These are phyloP conservation scores for Termitomyces sp. DNA, from an alignment of 768 basidiomycete species.

Conservation along the genomic window DNA sequence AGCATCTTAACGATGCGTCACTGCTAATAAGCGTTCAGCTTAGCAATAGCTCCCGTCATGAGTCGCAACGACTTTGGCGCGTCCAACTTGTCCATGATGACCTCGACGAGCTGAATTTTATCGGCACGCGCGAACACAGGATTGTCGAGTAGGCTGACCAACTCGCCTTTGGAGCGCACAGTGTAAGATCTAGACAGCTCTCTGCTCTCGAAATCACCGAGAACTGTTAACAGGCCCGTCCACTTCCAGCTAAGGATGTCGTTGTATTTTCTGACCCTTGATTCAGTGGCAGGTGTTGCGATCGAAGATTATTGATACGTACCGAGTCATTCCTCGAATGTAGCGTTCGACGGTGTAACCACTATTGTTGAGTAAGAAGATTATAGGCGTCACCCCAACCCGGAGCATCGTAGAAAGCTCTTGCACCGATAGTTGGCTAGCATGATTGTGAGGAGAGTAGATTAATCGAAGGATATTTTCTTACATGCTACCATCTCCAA, in stretches of 20 bases:
- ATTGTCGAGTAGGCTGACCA: slow-evolving; percentile 66
- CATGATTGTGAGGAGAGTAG: not conserved
- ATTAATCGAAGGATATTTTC: slow-evolving; percentile 25
- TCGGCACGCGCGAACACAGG: slow-evolving; percentile 57
- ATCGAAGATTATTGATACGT: slow-evolving; percentile 10
- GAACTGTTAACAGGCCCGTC: slow-evolving; percentile 55
- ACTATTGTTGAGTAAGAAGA: slow-evolving; percentile 79
- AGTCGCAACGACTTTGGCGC: slow-evolving; percentile 63
- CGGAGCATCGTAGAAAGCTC: slow-evolving; percentile 85
- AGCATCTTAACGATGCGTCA: not conserved
- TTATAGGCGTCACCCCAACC: slow-evolving; percentile 70
- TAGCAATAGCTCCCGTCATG: slow-evolving; percentile 53
- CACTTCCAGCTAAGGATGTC: slow-evolving; percentile 83
- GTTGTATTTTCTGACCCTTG: slow-evolving; percentile 67
- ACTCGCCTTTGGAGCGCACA: slow-evolving; percentile 63
- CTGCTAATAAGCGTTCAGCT: slow-evolving; percentile 42
- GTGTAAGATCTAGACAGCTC: slow-evolving; percentile 58
- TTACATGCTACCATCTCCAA: slow-evolving; percentile 82
- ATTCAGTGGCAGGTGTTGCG: not conserved
- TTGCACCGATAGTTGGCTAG: slow-evolving; percentile 75
- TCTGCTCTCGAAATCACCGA: slow-evolving; percentile 51
- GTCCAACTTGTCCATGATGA: slow-evolving; percentile 71
- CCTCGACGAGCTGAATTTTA: slow-evolving; percentile 77
- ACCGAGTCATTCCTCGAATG: slow-evolving; percentile 63
- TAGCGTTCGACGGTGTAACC: slow-evolving; percentile 88